phyloP scores from a whole-genome alignment of 2,329 filamentous ascomycete genomes.

The Didymella arachidicola region DNA sequence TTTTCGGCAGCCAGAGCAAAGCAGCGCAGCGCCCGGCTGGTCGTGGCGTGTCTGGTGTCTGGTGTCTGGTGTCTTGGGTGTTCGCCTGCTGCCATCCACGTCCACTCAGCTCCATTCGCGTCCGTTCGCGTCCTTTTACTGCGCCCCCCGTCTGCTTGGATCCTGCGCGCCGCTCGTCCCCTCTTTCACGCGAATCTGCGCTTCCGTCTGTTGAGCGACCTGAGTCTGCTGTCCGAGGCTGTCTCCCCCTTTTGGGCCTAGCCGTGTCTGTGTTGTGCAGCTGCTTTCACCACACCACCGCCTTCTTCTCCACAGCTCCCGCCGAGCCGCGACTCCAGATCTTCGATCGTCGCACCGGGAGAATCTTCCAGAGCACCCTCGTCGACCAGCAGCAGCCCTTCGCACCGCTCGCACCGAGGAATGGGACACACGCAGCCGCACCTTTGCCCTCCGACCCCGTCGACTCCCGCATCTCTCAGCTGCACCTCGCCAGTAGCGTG shows the following conservation, averaged over 20 bases:
- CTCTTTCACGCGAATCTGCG: slow-evolving; percentile 28
- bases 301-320: slow-evolving; percentile 10
- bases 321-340: neutral
- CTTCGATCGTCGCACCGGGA: slow-evolving; percentile 3
- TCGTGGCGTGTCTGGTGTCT: slow-evolving; percentile 7
- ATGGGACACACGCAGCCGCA: slow-evolving; percentile 35
- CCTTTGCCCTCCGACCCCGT: slow-evolving; percentile 22
- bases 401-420: slow-evolving; percentile 28
- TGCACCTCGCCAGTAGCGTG: slow-evolving; percentile 23
- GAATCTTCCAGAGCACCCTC: neutral
- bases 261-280: slow-evolving; percentile 20
- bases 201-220: slow-evolving; percentile 7
- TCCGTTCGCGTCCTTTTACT: neutral
- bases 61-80: slow-evolving; percentile 12
- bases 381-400: neutral
- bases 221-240: slow-evolving; percentile 17
- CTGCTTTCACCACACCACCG: slow-evolving; percentile 25
- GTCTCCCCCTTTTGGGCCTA: slow-evolving; percentile 28
- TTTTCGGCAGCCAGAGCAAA: slow-evolving; percentile 8
- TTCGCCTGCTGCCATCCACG: slow-evolving; percentile 7
- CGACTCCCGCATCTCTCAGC: slow-evolving; percentile 22
- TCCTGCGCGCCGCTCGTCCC: slow-evolving; percentile 30
- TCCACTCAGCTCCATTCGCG: too few relatives aligned
- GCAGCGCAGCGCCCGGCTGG: slow-evolving; percentile 6
- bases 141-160: slow-evolving; percentile 6